These are phyloP conservation scores for Gastrolobium villosum DNA, from an alignment of 306 rosid genomes.

Conservation along the genomic window DNA sequence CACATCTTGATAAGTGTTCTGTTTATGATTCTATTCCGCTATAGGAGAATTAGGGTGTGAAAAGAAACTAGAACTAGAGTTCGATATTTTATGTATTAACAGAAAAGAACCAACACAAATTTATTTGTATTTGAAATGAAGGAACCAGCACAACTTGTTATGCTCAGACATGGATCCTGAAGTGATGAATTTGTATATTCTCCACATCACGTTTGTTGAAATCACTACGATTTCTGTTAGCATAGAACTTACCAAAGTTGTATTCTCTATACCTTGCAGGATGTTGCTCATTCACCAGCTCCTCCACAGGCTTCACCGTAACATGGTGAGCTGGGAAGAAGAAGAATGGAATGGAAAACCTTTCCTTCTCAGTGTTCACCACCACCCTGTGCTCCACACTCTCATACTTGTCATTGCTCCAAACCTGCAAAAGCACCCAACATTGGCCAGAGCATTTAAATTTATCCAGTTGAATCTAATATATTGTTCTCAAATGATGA, in stretches of 20 bases:
- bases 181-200: slow-evolving; percentile 77
- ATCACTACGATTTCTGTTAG: slow-evolving; percentile 73
- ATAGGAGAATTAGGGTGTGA: not conserved
- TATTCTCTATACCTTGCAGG: slow-evolving; percentile 71
- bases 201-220: slow-evolving; percentile 71
- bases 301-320: slow-evolving; percentile 60
- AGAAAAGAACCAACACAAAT: not conserved
- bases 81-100: not conserved
- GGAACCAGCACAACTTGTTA: slow-evolving; percentile 7
- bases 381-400: slow-evolving; percentile 60
- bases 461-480: not conserved
- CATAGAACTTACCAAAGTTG: slow-evolving; percentile 69
- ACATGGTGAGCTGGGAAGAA: slow-evolving; percentile 69
- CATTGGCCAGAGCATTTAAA: not conserved
- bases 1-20: not conserved
- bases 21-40: not conserved
- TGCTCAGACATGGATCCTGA: slow-evolving; percentile 43
- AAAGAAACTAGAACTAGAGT: not conserved
- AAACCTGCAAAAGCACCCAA: slow-evolving; percentile 46
- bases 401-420: slow-evolving; percentile 57
- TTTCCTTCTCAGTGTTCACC: slow-evolving; percentile 64
- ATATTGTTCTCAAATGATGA: not conserved
- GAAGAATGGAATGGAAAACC: slow-evolving; percentile 67
- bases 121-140: not conserved
- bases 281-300: slow-evolving; percentile 54